Conservation (phyloP, 257 asterid species). For the Gentiana dahurica region DNA sequence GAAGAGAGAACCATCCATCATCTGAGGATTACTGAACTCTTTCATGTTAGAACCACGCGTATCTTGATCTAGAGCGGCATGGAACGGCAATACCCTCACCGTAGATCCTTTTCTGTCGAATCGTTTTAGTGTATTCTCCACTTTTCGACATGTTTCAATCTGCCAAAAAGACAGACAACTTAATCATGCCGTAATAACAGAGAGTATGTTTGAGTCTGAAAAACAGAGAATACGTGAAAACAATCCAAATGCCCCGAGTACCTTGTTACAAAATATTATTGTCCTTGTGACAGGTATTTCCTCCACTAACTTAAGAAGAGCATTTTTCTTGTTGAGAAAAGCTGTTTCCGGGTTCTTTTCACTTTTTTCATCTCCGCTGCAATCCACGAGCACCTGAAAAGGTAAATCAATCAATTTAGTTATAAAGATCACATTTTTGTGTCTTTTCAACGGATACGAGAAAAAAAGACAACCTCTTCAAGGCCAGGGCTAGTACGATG, state of each 20-base stretch:
- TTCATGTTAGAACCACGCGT: conserved; percentile 62
- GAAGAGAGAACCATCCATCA: conserved; percentile 43
- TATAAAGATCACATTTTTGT: not conserved
- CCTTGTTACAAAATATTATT: conserved; percentile 94
- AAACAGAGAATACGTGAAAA: too few relatives aligned
- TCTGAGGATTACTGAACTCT: conserved; percentile 49
- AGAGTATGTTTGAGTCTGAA: too few relatives aligned
- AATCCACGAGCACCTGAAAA: conserved; percentile 72
- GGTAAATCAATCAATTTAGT: not conserved
- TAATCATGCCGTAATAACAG: too few relatives aligned
- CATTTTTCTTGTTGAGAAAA: conserved; percentile 79
- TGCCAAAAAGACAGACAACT: conserved; percentile 21
- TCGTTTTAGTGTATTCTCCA: conserved; percentile 80
- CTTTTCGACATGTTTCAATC: conserved; percentile 97
- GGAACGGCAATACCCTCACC: conserved; percentile 70
- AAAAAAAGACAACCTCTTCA: conserved; percentile 59
- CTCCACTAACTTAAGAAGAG: conserved; percentile 58
- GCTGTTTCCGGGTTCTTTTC: conserved; percentile 84
- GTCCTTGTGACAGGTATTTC: conserved; percentile 65
- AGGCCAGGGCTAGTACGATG: conserved; percentile 88
- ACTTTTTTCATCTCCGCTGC: conserved; percentile 74
- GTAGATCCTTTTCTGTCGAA: conserved; percentile 54
- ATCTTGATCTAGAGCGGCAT: conserved; percentile 90
- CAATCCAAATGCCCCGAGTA: too few relatives aligned
- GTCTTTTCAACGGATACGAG: not conserved